phyloP scores from a whole-genome alignment of 208 protist species.

The Leishmania braziliensis region DNA sequence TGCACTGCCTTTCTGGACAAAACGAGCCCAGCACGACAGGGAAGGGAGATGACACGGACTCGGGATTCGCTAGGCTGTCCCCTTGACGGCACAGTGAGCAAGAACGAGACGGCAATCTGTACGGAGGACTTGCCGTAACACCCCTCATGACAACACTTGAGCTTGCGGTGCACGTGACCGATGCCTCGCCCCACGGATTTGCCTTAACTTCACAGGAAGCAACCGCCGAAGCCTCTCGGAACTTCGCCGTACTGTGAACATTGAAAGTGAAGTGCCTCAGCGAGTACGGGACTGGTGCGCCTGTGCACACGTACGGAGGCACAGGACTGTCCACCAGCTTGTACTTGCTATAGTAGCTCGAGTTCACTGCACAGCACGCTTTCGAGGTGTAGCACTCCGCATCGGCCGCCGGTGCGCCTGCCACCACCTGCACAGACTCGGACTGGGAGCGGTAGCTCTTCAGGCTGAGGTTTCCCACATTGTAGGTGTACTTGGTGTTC shows the following conservation, averaged over 20 bases:
- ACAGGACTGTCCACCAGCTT: constrained; percentile 27
- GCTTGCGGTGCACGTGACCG: neutral
- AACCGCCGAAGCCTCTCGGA: neutral
- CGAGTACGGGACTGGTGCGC: constrained; percentile 9
- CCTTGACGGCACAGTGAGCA: constrained; percentile 28
- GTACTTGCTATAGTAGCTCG: constrained; percentile 27
- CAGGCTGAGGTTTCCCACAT: constrained; percentile 21
- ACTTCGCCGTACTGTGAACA: neutral
- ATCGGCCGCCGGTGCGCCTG: constrained; percentile 12
- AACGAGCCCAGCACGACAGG: constrained; percentile 10
- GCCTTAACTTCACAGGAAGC: neutral
- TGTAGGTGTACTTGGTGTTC: constrained; percentile 26
- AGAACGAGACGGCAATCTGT: neutral
- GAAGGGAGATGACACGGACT: constrained; percentile 11
- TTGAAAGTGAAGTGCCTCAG: constrained; percentile 11
- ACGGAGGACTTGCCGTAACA: constrained; percentile 8
- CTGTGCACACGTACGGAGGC: constrained; percentile 26
- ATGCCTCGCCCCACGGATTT: neutral
- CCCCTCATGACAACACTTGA: neutral
- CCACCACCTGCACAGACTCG: constrained; percentile 20
- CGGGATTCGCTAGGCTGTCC: neutral
- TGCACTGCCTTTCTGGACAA: constrained; percentile 14
- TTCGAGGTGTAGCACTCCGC: constrained; percentile 16
- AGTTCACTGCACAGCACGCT: constrained; percentile 24
- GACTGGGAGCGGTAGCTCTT: constrained; percentile 31